Evolutionary conservation across 306 rosid genomes (phyloP).

Genomic region (Cicer arietinum): DNA sequence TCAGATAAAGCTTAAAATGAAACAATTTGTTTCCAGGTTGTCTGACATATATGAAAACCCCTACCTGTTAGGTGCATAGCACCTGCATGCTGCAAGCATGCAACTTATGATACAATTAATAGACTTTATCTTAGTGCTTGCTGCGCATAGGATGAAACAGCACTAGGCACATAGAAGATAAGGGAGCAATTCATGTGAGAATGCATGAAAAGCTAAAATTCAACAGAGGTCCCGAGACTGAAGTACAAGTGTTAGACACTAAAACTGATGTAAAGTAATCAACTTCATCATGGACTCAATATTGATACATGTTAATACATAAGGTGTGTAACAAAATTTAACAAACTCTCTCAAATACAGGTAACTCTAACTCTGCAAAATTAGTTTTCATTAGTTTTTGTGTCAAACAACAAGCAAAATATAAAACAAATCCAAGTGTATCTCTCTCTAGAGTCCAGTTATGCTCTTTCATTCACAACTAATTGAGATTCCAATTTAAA

Average conservation of each 20-base stretch:
- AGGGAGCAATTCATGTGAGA: conserved; percentile 5
- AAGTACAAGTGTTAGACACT: not conserved
- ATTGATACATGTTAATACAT: not conserved
- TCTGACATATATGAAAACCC: conserved; percentile 20
- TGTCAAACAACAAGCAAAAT: conserved; percentile 9
- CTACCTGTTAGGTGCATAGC: conserved; percentile 20
- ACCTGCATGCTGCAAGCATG: not conserved
- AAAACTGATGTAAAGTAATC: not conserved
- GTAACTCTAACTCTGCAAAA: not conserved
- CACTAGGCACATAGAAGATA: conserved; percentile 1
- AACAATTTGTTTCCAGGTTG: conserved; percentile 8
- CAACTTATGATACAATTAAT: conserved; percentile 22
- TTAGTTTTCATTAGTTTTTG: not conserved
- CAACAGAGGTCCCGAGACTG: not conserved
- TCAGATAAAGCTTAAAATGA: conserved; percentile 24
- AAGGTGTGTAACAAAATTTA: not conserved
- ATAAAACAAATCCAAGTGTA: conserved; percentile 13
- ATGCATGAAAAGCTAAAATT: conserved; percentile 14
- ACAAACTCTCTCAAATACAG: not conserved
- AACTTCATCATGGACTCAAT: not conserved
- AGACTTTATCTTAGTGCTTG: conserved; percentile 8
- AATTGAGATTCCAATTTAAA: conserved; percentile 31
- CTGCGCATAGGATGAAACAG: conserved; percentile 2
- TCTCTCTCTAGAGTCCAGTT: conserved; percentile 3
- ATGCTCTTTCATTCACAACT: not conserved